A percentile compares a stretch with the other conserved stretches of the same genome.
phyloP scores from a whole-genome alignment of 2,329 filamentous ascomycete genomes.

The Beauveria pseudobassiana region DNA sequence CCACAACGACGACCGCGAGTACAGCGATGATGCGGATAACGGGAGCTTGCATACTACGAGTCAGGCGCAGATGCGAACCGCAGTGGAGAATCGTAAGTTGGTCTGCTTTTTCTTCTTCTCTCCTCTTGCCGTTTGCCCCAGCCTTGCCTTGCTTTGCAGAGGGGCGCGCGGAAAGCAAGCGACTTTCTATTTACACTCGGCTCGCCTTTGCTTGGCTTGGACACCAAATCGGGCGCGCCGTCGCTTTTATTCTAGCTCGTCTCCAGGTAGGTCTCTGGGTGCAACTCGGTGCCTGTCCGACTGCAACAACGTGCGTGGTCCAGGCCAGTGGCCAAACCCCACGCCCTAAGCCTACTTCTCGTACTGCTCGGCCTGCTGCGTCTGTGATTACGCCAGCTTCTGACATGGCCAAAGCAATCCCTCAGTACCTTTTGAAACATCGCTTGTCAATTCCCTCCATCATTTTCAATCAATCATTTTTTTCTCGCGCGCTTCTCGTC shows the following conservation, averaged over 20 bases:
- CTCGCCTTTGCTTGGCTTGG: background rate
- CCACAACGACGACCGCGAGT: slow-evolving; percentile 22
- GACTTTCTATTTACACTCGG: too few species aligned
- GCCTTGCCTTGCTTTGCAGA: slow-evolving; percentile 11
- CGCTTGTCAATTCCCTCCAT: slow-evolving; percentile 15
- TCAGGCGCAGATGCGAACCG: slow-evolving; percentile 24
- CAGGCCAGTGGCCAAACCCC: background rate
- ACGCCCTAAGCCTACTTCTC: background rate
- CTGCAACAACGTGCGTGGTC: background rate
- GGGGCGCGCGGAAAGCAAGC: too few species aligned
- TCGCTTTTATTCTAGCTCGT: background rate
- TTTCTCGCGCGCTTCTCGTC: background rate
- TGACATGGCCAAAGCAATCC: background rate
- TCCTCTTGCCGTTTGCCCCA: slow-evolving; percentile 13
- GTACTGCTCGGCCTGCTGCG: background rate
- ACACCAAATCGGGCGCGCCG: background rate
- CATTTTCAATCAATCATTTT: slow-evolving; percentile 13
- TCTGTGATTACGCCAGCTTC: slow-evolving; percentile 8
- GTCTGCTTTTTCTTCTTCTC: slow-evolving; percentile 9
- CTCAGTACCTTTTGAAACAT: background rate
- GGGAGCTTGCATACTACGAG: slow-evolving; percentile 27
- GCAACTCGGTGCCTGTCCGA: background rate
- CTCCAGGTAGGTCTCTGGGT: too few species aligned
- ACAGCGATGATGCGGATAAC: slow-evolving; percentile 25
- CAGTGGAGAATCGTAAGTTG: slow-evolving; percentile 19